Conservation (phyloP, 768 basidiomycete genomes). For the Leccinum olivaceopallidum region DNA sequence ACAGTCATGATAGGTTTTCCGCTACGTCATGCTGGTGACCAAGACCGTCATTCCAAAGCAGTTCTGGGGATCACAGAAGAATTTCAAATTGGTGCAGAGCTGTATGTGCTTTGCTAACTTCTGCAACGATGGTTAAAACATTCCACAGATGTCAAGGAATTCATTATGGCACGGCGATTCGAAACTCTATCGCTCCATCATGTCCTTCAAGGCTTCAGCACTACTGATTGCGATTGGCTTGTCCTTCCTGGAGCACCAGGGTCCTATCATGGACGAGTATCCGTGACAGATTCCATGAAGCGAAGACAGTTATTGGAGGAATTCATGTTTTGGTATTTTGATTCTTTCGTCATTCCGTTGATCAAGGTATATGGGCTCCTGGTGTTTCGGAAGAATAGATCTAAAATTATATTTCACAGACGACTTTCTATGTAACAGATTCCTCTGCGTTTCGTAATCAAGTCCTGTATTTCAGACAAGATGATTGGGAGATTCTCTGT, state of each 20-base stretch:
- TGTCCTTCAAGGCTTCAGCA: constrained; percentile 73
- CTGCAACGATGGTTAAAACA: neutral
- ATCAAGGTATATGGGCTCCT: constrained; percentile 56
- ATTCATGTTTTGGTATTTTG: constrained; percentile 94
- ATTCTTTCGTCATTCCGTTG: constrained; percentile 77
- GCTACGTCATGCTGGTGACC: constrained; percentile 64
- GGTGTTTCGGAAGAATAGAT: neutral
- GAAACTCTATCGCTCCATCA: constrained; percentile 81
- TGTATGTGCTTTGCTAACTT: constrained; percentile 42
- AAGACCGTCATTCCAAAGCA: constrained; percentile 67
- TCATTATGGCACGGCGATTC: constrained; percentile 72
- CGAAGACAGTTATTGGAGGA: constrained; percentile 82
- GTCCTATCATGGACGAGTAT: constrained; percentile 47
- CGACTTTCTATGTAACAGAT: constrained; percentile 92
- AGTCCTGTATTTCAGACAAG: constrained; percentile 89
- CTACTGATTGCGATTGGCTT: constrained; percentile 80
- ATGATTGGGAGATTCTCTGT: constrained; percentile 86
- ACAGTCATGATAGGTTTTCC: constrained; percentile 54
- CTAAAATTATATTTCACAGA: constrained; percentile 44
- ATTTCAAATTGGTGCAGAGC: constrained; percentile 58
- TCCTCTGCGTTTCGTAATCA: constrained; percentile 82
- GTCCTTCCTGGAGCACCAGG: constrained; percentile 41
- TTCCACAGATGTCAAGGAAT: constrained; percentile 63
- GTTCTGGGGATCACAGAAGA: constrained; percentile 76
- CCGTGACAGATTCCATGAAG: constrained; percentile 70